Base-by-base conservation (phyloP, 2,329 filamentous ascomycete genomes). In the Kalmusia sp. region DNA sequence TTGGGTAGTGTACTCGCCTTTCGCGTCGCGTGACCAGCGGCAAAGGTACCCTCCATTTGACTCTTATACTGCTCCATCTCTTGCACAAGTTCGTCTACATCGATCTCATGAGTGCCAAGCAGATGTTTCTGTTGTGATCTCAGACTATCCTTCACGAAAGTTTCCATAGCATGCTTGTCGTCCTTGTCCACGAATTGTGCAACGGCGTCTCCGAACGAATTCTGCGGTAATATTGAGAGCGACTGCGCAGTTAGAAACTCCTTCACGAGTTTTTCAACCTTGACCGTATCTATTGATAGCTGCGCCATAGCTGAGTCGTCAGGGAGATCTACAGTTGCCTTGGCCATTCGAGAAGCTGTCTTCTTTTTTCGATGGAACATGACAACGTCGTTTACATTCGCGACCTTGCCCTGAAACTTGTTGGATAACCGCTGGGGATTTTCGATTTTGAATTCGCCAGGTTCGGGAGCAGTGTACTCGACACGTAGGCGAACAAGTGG, bases 381-480 rank as follows among this genome's bases (percentile, higher is more conserved):
- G 0, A 99, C 87, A 0, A 99, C 92, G 64, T 99, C 95, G 62
- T 93, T 96, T 8, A 88, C 87, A 69, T 99, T 99, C 54, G 95
- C 95, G 1, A 99, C 93, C 67, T 87, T 90, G n/a, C 87, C 89
- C 1, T 89, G 83, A 63, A 98, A 99, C 2, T 92, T 85, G 70
- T 96, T 96, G 0, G 93, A 98, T 68, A 98, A 97, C 7, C 95
- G 87, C 71, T 98, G 95, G 0, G 95, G 93, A 56, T 99, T 99
- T 72, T 98, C 95, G 59, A 90, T 88, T 62, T 98, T 91, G 66
- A 92, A 99, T 30, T 87, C 85, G 12, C 92, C 90, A 3, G 92
- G 92, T 25, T 96, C 91, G 0, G 89, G 89, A 0, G 92, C 87
- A 0, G 91, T 90, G 61, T 92, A 95, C 67, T 99, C 95, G 1